Conservation (phyloP, 2,329 filamentous ascomycete genomes). For the Exserohilum turcica region DNA sequence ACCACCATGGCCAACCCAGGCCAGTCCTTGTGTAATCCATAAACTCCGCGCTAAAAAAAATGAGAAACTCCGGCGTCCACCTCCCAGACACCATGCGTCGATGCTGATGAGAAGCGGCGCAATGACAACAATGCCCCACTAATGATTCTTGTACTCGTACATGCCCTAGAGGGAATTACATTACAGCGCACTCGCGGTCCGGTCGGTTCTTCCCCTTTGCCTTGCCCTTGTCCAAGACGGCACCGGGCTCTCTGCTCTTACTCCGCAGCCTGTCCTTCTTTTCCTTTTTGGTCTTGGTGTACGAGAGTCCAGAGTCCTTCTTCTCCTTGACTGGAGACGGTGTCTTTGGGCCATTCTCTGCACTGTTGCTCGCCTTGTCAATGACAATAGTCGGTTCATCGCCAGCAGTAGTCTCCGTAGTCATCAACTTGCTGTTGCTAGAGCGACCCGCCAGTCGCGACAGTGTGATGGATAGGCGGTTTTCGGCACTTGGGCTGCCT, state of each 20-base stretch:
- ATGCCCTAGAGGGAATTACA: constrained; percentile 42
- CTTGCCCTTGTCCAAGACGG: constrained; percentile 34
- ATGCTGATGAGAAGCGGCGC: not conserved
- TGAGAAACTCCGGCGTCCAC: constrained; percentile 9
- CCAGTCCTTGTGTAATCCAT: constrained; percentile 12
- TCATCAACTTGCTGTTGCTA: constrained; percentile 49
- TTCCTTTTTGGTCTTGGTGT: constrained; percentile 41
- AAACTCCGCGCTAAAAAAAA: constrained; percentile 35
- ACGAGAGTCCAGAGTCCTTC: constrained; percentile 27
- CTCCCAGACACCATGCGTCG: not conserved
- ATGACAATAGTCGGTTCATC: constrained; percentile 41
- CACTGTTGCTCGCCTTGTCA: constrained; percentile 21
- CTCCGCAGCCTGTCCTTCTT: constrained; percentile 43
- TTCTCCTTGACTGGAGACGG: constrained; percentile 30
- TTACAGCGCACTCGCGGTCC: constrained; percentile 52
- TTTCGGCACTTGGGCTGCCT: constrained; percentile 48
- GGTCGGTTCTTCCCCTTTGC: constrained; percentile 41
- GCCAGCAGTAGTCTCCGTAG: constrained; percentile 20
- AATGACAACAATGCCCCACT: constrained; percentile 4
- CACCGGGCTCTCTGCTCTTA: constrained; percentile 50
- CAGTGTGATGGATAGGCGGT: constrained; percentile 51
- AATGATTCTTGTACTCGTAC: not conserved
- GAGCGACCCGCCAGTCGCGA: constrained; percentile 48
- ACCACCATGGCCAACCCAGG: not conserved
- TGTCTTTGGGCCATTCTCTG: constrained; percentile 19